A percentile compares a stretch with the other conserved stretches of the same genome.
phyloP scores from a whole-genome alignment of 108 stramenopile species.

The Nitzschia sp. region DNA sequence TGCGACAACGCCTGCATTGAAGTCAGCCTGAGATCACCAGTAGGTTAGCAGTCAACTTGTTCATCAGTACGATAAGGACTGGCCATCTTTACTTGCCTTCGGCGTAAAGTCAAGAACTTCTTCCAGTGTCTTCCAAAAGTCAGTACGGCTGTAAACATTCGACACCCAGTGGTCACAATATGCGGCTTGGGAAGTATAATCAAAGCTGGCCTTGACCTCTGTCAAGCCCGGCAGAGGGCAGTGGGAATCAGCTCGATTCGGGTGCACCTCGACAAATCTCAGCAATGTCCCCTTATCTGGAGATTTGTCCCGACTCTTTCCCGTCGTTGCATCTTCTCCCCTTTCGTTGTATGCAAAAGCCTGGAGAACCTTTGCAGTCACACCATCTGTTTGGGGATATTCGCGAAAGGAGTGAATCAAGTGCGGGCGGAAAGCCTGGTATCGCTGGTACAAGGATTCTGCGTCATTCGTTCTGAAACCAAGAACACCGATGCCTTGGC shows the following conservation, averaged over 20 bases:
- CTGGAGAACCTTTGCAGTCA: constrained; percentile 55
- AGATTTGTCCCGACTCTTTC: neutral
- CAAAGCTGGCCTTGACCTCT: constrained; percentile 62
- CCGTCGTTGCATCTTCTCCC: constrained; percentile 7
- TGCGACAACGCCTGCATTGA: constrained; percentile 90
- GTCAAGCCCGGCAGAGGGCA: constrained; percentile 65
- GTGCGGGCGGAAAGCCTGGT: constrained; percentile 59
- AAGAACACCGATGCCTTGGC: constrained; percentile 73
- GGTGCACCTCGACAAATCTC: constrained; percentile 56
- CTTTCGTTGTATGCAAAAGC: constrained; percentile 81
- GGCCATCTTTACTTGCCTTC: constrained; percentile 37
- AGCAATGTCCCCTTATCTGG: constrained; percentile 75
- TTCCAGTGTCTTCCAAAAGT: constrained; percentile 79
- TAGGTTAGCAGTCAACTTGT: neutral
- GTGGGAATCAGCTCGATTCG: neutral
- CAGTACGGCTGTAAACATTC: constrained; percentile 66
- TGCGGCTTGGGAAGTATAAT: constrained; percentile 49
- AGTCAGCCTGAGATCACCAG: constrained; percentile 48
- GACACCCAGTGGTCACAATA: constrained; percentile 91
- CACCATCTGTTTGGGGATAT: constrained; percentile 23
- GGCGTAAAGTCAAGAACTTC: constrained; percentile 78
- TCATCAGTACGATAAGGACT: neutral
- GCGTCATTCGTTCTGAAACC: constrained; percentile 72
- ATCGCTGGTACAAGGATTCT: constrained; percentile 49
- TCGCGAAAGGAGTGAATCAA: constrained; percentile 28